phyloP scores from a whole-genome alignment of 1,139 yeast genomes.

The Hanseniaspora uvarum region DNA sequence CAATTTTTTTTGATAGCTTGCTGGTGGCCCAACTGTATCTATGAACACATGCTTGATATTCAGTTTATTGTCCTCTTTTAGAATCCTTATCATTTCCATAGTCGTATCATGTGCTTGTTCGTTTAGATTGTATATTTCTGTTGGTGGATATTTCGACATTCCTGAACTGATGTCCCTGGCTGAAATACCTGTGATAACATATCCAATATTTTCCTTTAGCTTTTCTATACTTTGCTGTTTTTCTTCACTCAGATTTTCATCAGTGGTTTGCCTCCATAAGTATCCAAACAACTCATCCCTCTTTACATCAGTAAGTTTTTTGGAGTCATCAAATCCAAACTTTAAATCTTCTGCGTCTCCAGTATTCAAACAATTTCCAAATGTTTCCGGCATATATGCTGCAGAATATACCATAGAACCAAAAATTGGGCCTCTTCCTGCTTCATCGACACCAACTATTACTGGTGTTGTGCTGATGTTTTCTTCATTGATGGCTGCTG shows the following conservation, averaged over 20 bases:
- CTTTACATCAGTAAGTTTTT: conserved; percentile 63
- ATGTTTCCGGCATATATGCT: conserved; percentile 57
- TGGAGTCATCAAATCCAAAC: conserved; percentile 87
- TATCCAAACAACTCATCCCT: conserved; percentile 52
- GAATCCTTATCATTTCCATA: conserved; percentile 57
- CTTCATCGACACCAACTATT: conserved; percentile 89
- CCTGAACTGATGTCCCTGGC: conserved; percentile 82
- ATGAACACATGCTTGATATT: conserved; percentile 63
- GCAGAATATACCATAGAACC: conserved; percentile 97
- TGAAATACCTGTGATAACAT: conserved; percentile 77
- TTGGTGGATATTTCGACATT: conserved; percentile 58
- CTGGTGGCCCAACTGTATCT: conserved; percentile 96
- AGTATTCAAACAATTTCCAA: conserved; percentile 41
- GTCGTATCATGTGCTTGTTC: conserved; percentile 96
- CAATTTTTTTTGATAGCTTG: conserved; percentile 66
- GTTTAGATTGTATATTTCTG: conserved; percentile 65
- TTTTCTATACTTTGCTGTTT: conserved; percentile 21
- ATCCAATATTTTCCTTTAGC: conserved; percentile 43
- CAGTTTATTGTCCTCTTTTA: conserved; percentile 47
- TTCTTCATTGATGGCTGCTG: conserved; percentile 24
- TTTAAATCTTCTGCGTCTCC: conserved; percentile 27
- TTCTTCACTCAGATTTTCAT: conserved; percentile 35
- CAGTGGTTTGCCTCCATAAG: conserved; percentile 38
- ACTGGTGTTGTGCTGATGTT: conserved; percentile 25
- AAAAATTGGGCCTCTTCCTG: conserved; percentile 94